Base-by-base conservation (phyloP, 176 grass and related monocot genomes). In the Carex littledalei region DNA sequence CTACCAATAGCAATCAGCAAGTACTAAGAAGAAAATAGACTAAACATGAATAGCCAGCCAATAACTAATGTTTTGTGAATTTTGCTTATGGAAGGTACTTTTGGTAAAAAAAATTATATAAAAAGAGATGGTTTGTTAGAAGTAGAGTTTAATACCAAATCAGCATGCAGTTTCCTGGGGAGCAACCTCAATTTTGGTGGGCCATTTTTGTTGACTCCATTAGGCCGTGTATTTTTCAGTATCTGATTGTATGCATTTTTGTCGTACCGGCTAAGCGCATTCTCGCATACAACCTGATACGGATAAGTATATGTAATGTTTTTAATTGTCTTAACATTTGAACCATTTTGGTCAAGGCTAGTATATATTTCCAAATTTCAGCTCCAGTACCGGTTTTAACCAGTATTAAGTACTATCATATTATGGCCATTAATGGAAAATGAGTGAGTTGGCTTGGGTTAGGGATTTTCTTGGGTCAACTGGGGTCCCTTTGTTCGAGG, bases 201-300 rank as follows among this genome's bases (percentile, higher is more conserved):
- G 3, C 90, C 88, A 4, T 64, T 91, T 85, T 84, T 70, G 68
- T 92, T 90, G 57, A 97, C 55, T 18, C 92, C 92, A 78, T 88
- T 80, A 3, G 92, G 88, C 60, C 94, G 94, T 20, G 88, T 70
- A 29, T 94, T 97, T 87, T 81, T 92, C 47, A 94, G 84, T 66
- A 97, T 97, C 12, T 93, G 91, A 83, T 97, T 88, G 77, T 97
- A 97, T 79, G 41, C 94, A 78, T 86, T 88, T 78, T 71, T 85
- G 26, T 97, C 92, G 24, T 94, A 94, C 76, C 88, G 84, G 53
- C 57, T 18, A 1, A 94, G 92, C 11, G 87, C 92, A 70, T 94
- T 94, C 73, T 97, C 90, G 0, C 94, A 94, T 70, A 90, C 84
- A 9, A 94, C 70, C 80, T 91, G 3, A 69, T 9, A 63, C 20